These are phyloP conservation scores for Pythium brachiatum DNA, from an alignment of 352 stramenopile species.

Conservation along the genomic window DNA sequence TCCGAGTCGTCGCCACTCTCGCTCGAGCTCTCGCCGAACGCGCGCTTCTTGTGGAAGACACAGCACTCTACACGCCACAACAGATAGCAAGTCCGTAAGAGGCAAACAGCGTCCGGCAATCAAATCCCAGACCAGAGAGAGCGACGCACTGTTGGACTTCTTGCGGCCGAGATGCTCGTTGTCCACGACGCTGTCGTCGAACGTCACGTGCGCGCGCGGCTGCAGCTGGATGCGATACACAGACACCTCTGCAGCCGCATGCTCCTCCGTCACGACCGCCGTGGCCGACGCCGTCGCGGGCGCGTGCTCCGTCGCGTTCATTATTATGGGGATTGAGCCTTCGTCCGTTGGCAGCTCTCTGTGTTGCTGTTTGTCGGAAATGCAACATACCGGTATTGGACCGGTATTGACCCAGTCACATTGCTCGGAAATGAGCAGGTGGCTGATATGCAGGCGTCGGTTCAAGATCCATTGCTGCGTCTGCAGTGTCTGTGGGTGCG, in stretches of 20 bases:
- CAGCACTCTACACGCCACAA: slow-evolving; percentile 73
- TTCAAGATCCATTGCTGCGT: slow-evolving; percentile 8
- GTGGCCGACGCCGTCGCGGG: slow-evolving; percentile 25
- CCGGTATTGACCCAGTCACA: slow-evolving; percentile 16
- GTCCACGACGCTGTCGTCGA: slow-evolving; percentile 88
- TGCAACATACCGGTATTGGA: slow-evolving; percentile 15
- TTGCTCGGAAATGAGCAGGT: slow-evolving; percentile 15
- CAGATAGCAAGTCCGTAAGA: too few relatives aligned
- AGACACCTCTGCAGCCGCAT: slow-evolving; percentile 20
- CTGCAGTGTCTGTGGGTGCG: background rate
- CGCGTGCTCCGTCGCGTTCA: slow-evolving; percentile 32
- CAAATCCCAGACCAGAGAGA: too few relatives aligned
- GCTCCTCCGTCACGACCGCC: slow-evolving; percentile 23
- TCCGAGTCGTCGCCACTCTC: slow-evolving; percentile 86
- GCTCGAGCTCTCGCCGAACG: slow-evolving; percentile 90
- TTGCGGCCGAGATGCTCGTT: slow-evolving; percentile 92
- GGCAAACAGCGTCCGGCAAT: too few relatives aligned
- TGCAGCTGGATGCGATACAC: slow-evolving; percentile 77
- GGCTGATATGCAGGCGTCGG: slow-evolving; percentile 11
- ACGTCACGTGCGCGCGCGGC: slow-evolving; percentile 80
- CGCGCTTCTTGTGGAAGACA: slow-evolving; percentile 92
- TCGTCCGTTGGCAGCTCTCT: background rate
- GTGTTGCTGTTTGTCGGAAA: background rate
- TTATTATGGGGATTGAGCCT: too few relatives aligned
- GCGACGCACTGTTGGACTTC: slow-evolving; percentile 83